Evolutionary conservation across 495 filamentous ascomycete species (phyloP).

Genomic region (Neurospora tetraspora): DNA sequence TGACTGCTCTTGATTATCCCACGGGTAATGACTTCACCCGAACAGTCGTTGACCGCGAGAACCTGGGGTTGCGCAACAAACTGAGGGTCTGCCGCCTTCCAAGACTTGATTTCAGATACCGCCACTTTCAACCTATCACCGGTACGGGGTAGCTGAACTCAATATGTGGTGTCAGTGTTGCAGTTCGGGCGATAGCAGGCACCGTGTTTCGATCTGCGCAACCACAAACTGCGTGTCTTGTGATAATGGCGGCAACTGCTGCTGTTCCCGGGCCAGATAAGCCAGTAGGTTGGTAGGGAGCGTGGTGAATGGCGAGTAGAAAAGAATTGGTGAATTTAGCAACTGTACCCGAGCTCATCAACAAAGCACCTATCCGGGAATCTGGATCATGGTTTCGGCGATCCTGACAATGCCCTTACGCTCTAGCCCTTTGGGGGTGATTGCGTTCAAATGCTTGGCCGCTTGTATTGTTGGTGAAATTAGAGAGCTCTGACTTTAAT

Average conservation of each 20-base stretch:
- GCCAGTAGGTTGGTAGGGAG: background rate
- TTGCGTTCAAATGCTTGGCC: background rate
- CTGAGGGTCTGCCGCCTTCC: constrained; percentile 3
- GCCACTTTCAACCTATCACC: background rate
- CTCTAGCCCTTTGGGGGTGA: background rate
- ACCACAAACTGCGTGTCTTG: constrained; percentile 6
- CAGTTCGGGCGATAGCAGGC: constrained; percentile 19
- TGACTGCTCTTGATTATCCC: background rate
- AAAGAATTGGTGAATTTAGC: background rate
- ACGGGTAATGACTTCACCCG: background rate
- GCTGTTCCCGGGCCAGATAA: background rate
- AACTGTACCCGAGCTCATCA: background rate
- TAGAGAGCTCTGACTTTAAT: background rate
- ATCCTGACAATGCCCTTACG: background rate
- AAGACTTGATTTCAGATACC: background rate
- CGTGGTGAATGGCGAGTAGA: background rate
- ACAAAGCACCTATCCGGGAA: background rate
- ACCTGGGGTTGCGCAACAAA: constrained; percentile 3
- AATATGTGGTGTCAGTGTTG: constrained; percentile 4
- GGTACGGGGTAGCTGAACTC: background rate
- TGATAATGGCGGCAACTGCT: constrained; percentile 4
- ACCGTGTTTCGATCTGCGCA: constrained; percentile 18
- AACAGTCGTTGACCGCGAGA: background rate
- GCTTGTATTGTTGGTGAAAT: background rate
- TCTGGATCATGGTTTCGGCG: background rate